A percentile compares a stretch with the other conserved stretches of the same genome.
phyloP scores from a whole-genome alignment of 2,329 filamentous ascomycete genomes.

The Botrytis elliptica region DNA sequence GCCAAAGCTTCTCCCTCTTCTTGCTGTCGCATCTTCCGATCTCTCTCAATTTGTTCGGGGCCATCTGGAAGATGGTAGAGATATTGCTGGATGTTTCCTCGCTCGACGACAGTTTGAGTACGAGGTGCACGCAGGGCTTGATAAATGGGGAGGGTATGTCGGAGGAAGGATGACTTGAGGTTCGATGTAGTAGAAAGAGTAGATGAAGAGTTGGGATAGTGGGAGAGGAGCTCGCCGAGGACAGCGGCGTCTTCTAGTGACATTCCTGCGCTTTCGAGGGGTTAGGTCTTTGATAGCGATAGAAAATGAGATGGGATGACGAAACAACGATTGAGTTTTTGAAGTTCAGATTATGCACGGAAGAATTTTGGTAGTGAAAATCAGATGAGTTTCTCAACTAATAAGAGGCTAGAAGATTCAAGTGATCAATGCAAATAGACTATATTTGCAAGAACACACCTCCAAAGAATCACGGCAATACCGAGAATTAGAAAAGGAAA shows the following conservation, averaged over 20 bases:
- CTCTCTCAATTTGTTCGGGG: conserved; percentile 56
- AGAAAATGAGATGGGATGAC: not conserved
- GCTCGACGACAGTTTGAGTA: conserved; percentile 58
- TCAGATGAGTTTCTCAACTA: not conserved
- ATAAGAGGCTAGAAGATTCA: too few relatives aligned
- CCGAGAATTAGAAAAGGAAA: not conserved
- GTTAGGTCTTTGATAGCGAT: not conserved
- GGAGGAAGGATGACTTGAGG: conserved; percentile 27
- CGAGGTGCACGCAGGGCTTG: conserved; percentile 57
- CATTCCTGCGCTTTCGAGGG: conserved; percentile 50
- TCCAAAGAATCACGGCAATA: not conserved
- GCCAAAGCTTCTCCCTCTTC: conserved; percentile 42
- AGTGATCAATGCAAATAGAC: not conserved
- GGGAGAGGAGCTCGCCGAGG: conserved; percentile 53
- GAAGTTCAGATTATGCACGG: not conserved
- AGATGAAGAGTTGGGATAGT: conserved; percentile 26
- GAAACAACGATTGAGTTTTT: too few relatives aligned
- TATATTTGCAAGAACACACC: not conserved
- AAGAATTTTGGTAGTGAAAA: not conserved
- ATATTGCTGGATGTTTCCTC: conserved; percentile 61
- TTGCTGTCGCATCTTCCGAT: conserved; percentile 44
- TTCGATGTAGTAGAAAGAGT: conserved; percentile 16
- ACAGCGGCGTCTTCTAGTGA: conserved; percentile 59
- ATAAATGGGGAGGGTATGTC: conserved; percentile 48
- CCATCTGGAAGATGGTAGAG: conserved; percentile 57